Base-by-base conservation (phyloP, 371 early-diverging fungal species). In the Mortierella sp. region DNA sequence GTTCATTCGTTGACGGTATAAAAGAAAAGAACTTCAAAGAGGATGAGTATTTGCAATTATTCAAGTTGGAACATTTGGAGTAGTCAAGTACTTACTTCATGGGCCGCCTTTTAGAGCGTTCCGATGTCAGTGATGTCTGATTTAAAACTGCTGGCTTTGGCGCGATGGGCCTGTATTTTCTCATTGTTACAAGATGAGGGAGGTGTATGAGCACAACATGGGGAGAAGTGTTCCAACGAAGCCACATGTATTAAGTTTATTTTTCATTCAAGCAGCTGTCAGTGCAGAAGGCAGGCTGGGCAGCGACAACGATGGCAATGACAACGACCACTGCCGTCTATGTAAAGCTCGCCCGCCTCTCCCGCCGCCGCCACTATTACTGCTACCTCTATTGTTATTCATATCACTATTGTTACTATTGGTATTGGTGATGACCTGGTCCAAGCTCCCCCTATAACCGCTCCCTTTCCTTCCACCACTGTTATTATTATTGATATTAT, bases 291-390 rank as follows among this genome's bases (percentile, higher is more conserved):
- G 76, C 8, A 79, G 57, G 5, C 57, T 57, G n/a, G 63, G 44
- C 19, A 45, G 77, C 24, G 83, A 54, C n/a, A 73, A 47, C 14
- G 74, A 47, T 1, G 79, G 72, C 48, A 83, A 24, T 14, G 81
- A 73, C 13, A 74, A 7, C 10, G 83, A 74, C 83, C 83, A 79
- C 21, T 72, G 79, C 44, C 83, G 73, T 1, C 76, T 76, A 73
- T 52, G 73, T 19, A 34, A 76, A 45, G 50, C 50, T 14, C 24
- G 38, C 24, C 19, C 13, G 19, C 31, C 34, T 42, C 57, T 60
- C 24, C 21, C n/a, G 16, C 34, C 31, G 14, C 31, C 60, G 2
- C 57, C 26, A 28, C 26, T 26, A 28, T 14, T 31, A 11, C 26
- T n/a, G 14, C 31, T 31, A 38, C 8, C 5, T 31, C 65, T 65